Conservation (phyloP, 768 basidiomycete genomes). For the Suillus subalutaceus region DNA sequence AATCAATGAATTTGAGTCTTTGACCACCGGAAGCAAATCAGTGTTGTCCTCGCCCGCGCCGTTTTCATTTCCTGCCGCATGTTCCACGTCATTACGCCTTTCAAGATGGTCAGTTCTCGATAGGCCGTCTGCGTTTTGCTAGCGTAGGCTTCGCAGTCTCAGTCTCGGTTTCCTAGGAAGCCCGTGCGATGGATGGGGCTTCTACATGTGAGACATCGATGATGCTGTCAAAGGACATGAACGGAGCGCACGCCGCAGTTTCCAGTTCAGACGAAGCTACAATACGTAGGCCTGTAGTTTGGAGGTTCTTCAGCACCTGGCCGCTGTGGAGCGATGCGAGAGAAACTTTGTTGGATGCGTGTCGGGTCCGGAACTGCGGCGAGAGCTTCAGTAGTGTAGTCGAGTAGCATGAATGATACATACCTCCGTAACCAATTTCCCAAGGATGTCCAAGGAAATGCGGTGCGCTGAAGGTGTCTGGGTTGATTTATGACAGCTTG, state of each 20-base stretch:
- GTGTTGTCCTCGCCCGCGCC: background rate
- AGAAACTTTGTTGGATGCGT: constrained; percentile 65
- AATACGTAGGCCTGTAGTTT: constrained; percentile 47
- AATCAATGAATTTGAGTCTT: background rate
- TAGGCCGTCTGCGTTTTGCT: constrained; percentile 21
- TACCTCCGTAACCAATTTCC: constrained; percentile 74
- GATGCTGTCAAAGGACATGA: constrained; percentile 33
- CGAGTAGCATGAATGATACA: constrained; percentile 18
- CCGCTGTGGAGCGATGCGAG: constrained; percentile 47
- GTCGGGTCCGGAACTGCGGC: constrained; percentile 71
- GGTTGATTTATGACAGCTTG: constrained; percentile 84
- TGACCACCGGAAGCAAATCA: background rate
- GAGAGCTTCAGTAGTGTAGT: constrained; percentile 8
- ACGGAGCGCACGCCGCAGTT: constrained; percentile 16
- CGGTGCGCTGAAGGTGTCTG: constrained; percentile 89
- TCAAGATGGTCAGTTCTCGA: constrained; percentile 4
- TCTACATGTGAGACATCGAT: constrained; percentile 37
- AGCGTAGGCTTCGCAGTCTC: constrained; percentile 25
- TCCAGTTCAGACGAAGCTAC: constrained; percentile 46
- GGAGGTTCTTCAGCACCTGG: constrained; percentile 30
- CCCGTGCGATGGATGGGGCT: constrained; percentile 31
- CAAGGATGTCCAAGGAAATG: constrained; percentile 80
- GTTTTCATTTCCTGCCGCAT: no score
- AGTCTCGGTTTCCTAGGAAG: constrained; percentile 11
- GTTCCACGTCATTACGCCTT: constrained; percentile 2